Base-by-base conservation (phyloP, 768 basidiomycete species). In the Trametopsis cervina region DNA sequence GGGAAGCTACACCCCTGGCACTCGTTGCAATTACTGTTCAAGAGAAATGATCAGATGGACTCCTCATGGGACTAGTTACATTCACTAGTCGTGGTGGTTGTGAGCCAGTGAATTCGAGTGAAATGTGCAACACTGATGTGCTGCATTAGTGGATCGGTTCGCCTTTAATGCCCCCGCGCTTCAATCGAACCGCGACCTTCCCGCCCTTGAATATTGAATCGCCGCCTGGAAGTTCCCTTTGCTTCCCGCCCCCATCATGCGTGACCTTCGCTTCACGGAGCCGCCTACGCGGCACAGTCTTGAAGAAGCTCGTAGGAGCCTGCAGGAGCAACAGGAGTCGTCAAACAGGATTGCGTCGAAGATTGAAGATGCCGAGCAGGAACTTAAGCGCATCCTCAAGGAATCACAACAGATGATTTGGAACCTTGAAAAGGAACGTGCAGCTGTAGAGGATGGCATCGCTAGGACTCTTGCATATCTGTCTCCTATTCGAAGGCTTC, bases 401-500 rank as follows among this genome's bases (percentile, higher is more conserved):
- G 80, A 83, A 42, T 73, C 74, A 4, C 69, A 70, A 63, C 64
- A 62, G 41, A 65, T 71, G 13, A 86, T 89, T 55, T 66, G 68
- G 35, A 74, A 76, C 42, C 61, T 88, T 56, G 66, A 76, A 55
- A 53, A 57, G 29, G 76, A 85, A 56, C 75, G 73, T 40, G 60
- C 58, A 13, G 57, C 50, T 4, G 54, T 86, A 18, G 74, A 83
- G 58, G 66, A 75, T 22, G 68, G 69, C 37, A 68, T 80, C 33
- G 62, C 64, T 23, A 68, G 67, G 20, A 74, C 80, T 3, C 66
- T 73, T 61, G 82, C 82, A 1, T 89, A 85, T 58, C 70, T 89
- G 48, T 77, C 86, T 10, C 85, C 85, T 25, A 81, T 89, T 53
- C 71, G 82, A 23, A 69, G 83, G 36, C 69, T 90, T 21, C 87